Evolutionary conservation across 2,329 filamentous ascomycete genomes (phyloP).

Genomic region (Beauveria asiatica): DNA sequence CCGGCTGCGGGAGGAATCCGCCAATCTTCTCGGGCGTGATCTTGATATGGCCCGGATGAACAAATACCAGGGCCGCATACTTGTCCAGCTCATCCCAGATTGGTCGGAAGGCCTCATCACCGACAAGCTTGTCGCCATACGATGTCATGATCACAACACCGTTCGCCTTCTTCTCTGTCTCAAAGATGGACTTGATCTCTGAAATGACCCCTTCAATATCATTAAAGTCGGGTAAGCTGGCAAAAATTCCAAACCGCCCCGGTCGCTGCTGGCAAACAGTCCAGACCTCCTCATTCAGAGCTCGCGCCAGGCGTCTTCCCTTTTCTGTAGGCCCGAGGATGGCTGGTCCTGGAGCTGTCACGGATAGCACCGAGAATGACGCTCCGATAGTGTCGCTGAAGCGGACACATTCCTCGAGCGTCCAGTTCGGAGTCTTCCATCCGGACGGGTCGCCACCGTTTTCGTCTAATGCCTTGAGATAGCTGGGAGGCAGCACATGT

Average conservation of each 20-base stretch:
- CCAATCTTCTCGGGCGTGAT: conserved; percentile 1
- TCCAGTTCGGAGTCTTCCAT: background rate
- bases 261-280: background rate
- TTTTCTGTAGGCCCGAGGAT: background rate
- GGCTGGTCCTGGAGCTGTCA: background rate
- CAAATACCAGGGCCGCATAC: background rate
- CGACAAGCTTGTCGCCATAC: conserved; percentile 1
- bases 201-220: conserved; percentile 5
- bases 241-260: background rate
- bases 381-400: background rate
- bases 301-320: background rate
- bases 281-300: background rate
- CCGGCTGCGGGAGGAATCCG: background rate
- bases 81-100: conserved; percentile 3
- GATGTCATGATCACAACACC: background rate
- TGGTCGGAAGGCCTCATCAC: background rate
- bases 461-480: background rate
- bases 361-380: background rate
- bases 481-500: background rate
- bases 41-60: conserved; percentile 1
- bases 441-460: background rate
- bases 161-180: background rate
- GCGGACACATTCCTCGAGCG: background rate
- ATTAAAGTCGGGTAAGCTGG: conserved; percentile 25
- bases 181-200: background rate